Evolutionary conservation across 305 asterid species (phyloP).

Genomic region (Petunia hybrid): DNA sequence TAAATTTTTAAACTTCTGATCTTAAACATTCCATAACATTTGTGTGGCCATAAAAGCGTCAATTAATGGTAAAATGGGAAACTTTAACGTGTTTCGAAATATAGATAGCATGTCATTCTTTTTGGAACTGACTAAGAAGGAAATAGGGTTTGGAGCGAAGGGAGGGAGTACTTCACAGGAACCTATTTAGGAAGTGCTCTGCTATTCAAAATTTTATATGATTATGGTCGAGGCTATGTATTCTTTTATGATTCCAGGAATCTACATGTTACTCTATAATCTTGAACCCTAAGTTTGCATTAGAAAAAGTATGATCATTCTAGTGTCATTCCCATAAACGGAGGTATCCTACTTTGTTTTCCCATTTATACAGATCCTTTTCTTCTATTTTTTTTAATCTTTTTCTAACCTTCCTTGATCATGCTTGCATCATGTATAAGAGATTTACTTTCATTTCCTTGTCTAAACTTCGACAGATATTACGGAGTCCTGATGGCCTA

Average conservation of each 20-base stretch:
- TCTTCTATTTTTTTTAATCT: conserved; percentile 3
- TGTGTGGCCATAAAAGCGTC: no score
- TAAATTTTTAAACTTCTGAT: not conserved
- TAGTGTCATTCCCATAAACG: not conserved
- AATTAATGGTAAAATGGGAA: no score
- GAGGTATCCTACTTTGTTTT: conserved; percentile 23
- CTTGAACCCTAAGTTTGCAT: not conserved
- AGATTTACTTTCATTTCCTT: conserved; percentile 24
- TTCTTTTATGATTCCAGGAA: not conserved
- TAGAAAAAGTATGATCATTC: not conserved
- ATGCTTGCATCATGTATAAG: conserved; percentile 11
- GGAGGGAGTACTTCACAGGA: not conserved
- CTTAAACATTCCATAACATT: no score
- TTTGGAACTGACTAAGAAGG: no score
- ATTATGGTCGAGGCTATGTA: conserved; percentile 13
- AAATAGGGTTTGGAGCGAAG: no score
- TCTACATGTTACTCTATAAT: not conserved
- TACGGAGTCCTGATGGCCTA: conserved; percentile 58
- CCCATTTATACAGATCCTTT: not conserved
- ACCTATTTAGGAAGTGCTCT: conserved; percentile 16
- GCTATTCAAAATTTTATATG: conserved; percentile 1
- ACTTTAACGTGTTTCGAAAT: no score
- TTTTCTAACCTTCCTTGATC: conserved; percentile 28
- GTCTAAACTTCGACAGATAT: conserved; percentile 45
- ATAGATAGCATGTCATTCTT: no score